Conservation (phyloP, 2,329 filamentous ascomycete species). For the Neopestalotiopsis sp. region DNA sequence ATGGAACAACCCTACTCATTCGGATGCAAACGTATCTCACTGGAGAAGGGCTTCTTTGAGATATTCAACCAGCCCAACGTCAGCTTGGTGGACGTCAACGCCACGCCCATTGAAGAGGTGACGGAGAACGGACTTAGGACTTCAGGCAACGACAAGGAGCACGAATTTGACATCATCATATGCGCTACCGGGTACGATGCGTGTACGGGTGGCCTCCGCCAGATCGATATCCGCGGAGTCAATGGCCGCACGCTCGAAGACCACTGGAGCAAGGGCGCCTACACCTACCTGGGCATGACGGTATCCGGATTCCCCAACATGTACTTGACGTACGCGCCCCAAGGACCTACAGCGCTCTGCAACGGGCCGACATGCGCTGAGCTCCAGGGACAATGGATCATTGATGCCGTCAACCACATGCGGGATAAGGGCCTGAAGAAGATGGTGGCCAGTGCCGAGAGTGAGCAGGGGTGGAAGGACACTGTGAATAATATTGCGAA, state of each 20-base stretch:
- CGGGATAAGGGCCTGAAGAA: slow-evolving; percentile 33
- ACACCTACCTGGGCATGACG: slow-evolving; percentile 46
- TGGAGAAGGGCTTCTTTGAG: slow-evolving; percentile 35
- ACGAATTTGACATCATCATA: slow-evolving; percentile 36
- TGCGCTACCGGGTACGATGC: slow-evolving; percentile 48
- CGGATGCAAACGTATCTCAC: slow-evolving; percentile 50
- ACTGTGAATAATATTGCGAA: slow-evolving; percentile 35
- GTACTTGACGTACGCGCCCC: slow-evolving; percentile 48
- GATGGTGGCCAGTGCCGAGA: slow-evolving; percentile 35
- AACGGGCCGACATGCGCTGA: slow-evolving; percentile 47
- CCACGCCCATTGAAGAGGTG: slow-evolving; percentile 24
- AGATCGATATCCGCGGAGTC: slow-evolving; percentile 42
- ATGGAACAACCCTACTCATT: slow-evolving; percentile 55
- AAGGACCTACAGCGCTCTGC: slow-evolving; percentile 42
- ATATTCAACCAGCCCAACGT: slow-evolving; percentile 38
- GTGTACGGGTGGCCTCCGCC: slow-evolving; percentile 43
- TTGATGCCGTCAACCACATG: slow-evolving; percentile 36
- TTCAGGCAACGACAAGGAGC: slow-evolving; percentile 26
- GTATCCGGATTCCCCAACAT: slow-evolving; percentile 50
- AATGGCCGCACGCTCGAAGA: slow-evolving; percentile 37
- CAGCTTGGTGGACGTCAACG: slow-evolving; percentile 33
- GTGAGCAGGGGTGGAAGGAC: slow-evolving; percentile 38
- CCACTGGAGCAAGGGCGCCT: slow-evolving; percentile 36
- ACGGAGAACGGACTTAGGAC: slow-evolving; percentile 29
- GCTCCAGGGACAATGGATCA: slow-evolving; percentile 45